A percentile compares a stretch with the other conserved stretches of the same genome.
phyloP scores from a whole-genome alignment of 148 eudicot genomes.

The Nyssa sinensis region DNA sequence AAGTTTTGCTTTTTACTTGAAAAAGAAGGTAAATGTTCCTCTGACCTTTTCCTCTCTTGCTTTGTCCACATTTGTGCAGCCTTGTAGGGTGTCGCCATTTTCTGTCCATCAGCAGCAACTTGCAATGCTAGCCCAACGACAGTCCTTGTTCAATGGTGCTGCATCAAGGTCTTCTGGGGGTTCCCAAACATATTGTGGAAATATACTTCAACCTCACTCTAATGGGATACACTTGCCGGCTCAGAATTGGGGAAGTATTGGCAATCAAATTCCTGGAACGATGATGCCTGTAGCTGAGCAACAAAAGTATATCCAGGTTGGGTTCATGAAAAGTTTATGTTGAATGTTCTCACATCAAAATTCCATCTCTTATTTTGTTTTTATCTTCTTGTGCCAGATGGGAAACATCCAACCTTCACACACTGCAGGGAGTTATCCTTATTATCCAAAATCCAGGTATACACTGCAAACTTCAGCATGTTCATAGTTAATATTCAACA shows the following conservation, averaged over 20 bases:
- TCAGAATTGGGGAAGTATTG: slow-evolving; percentile 16
- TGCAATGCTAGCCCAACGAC: slow-evolving; percentile 31
- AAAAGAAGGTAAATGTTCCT: background rate
- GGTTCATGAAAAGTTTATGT: background rate
- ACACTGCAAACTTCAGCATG: background rate
- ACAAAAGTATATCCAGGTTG: slow-evolving; percentile 23
- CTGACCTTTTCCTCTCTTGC: background rate
- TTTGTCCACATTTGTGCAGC: slow-evolving; percentile 21
- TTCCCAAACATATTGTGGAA: slow-evolving; percentile 18
- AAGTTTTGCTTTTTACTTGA: background rate
- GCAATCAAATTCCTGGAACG: slow-evolving; percentile 21
- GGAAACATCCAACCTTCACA: slow-evolving; percentile 32
- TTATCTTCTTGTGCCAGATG: slow-evolving; percentile 32
- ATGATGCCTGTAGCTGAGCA: slow-evolving; percentile 29
- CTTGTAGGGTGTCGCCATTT: slow-evolving; percentile 17
- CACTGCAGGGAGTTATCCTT: slow-evolving; percentile 12
- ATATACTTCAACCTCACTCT: slow-evolving; percentile 14
- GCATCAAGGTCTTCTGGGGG: slow-evolving; percentile 16
- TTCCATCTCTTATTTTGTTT: background rate
- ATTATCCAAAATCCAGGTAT: slow-evolving; percentile 46
- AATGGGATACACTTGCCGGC: slow-evolving; percentile 19
- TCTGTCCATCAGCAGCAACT: slow-evolving; percentile 31
- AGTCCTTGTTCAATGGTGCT: slow-evolving; percentile 12
- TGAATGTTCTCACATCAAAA: background rate
- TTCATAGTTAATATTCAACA: background rate